A percentile compares a stretch with the other conserved stretches of the same genome.
phyloP scores from a whole-genome alignment of 2,329 filamentous ascomycete species.

The Diaporthe citrichinensis region DNA sequence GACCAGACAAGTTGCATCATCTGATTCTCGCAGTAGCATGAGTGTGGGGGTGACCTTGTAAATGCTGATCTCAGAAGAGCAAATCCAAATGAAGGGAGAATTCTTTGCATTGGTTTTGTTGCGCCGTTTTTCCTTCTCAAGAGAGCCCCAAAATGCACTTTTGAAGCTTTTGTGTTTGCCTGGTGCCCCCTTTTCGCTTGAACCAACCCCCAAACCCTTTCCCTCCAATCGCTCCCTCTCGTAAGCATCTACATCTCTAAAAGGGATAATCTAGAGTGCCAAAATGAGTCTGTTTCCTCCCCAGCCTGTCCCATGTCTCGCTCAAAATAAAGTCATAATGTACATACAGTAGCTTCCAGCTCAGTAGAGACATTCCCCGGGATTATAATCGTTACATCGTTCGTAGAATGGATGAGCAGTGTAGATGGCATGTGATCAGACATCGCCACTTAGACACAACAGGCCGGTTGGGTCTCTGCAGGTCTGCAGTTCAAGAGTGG shows the following conservation, averaged over 20 bases:
- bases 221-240: neutral
- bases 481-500: neutral
- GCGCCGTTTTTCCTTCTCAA: constrained; percentile 6
- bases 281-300: constrained; percentile 8
- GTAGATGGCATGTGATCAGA: constrained; percentile 2
- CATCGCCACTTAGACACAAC: neutral
- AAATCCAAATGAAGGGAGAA: constrained; percentile 20
- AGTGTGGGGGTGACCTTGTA: neutral
- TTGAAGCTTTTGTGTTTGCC: constrained; percentile 32
- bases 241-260: constrained; percentile 32
- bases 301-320: constrained; percentile 5
- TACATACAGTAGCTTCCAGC: constrained; percentile 33
- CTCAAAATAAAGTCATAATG: constrained; percentile 31
- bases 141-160: constrained; percentile 16
- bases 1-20: neutral
- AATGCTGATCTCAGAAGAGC: neutral
- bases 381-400: constrained; percentile 31
- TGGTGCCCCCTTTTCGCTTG: constrained; percentile 18
- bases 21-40: neutral
- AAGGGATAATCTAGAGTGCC: constrained; percentile 30
- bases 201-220: neutral
- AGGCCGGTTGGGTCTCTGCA: neutral
- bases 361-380: constrained; percentile 2
- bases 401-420: constrained; percentile 23
- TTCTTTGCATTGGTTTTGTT: constrained; percentile 35